Percentiles rank a stretch among this genome's conserved stretches.
Evolutionary conservation across 1,139 yeast genomes (phyloP).

Genomic region (Taphrina flavorubra): DNA sequence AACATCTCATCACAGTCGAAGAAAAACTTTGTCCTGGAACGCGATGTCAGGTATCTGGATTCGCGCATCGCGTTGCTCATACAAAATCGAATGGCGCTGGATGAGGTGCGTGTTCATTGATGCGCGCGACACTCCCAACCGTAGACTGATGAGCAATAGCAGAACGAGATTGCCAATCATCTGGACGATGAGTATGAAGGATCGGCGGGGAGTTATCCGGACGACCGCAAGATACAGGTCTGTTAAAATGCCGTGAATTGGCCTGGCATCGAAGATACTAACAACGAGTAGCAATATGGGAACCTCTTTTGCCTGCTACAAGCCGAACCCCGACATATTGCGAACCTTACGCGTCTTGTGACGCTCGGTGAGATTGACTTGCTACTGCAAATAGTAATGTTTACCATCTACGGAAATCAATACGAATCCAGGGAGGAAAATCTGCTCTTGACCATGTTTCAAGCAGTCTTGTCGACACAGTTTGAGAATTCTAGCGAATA

Average conservation of each 20-base stretch:
- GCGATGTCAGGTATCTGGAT: slow-evolving; percentile 55
- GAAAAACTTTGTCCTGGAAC: slow-evolving; percentile 54
- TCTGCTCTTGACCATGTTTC: slow-evolving; percentile 54
- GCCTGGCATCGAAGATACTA: not conserved
- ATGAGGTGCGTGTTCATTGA: slow-evolving; percentile 48
- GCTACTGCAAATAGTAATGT: slow-evolving; percentile 56
- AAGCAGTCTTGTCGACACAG: slow-evolving; percentile 53
- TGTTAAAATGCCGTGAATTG: not conserved
- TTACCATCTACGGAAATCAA: slow-evolving; percentile 56
- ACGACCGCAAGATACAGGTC: slow-evolving; percentile 45
- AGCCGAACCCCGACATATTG: slow-evolving; percentile 55
- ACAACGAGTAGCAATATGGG: slow-evolving; percentile 50
- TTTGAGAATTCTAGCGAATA: slow-evolving; percentile 54
- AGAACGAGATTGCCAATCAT: slow-evolving; percentile 52
- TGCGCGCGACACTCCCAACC: not conserved
- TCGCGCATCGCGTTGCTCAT: slow-evolving; percentile 55
- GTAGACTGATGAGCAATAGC: slow-evolving; percentile 42
- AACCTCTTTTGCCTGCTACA: slow-evolving; percentile 54
- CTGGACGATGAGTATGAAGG: slow-evolving; percentile 48
- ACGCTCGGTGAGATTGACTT: slow-evolving; percentile 55
- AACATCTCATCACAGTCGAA: slow-evolving; percentile 54
- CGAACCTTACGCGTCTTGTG: slow-evolving; percentile 53
- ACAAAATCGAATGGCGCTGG: slow-evolving; percentile 54
- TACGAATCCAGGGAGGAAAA: slow-evolving; percentile 57
- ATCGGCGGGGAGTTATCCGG: slow-evolving; percentile 46